These are phyloP conservation scores for Aspergillus japonicus DNA, from an alignment of 2,329 filamentous ascomycete genomes.

Conservation along the genomic window DNA sequence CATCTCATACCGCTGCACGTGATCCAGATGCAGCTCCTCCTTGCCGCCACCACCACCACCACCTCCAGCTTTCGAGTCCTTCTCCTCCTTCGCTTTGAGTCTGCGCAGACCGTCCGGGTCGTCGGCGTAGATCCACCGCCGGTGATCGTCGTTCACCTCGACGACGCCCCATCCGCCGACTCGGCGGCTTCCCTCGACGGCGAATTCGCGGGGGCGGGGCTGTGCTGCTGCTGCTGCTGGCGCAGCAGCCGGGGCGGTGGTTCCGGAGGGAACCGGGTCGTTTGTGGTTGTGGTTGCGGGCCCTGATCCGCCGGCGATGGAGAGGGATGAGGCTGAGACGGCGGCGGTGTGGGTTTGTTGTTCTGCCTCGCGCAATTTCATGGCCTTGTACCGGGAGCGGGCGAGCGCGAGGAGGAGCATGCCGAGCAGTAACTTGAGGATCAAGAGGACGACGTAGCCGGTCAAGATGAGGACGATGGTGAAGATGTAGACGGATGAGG, in stretches of 20 bases:
- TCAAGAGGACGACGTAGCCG: constrained; percentile 78
- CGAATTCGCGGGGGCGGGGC: constrained; percentile 44
- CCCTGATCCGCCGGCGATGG: too few relatives aligned
- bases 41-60: constrained; percentile 51
- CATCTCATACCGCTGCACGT: constrained; percentile 84
- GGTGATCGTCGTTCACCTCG: constrained; percentile 84
- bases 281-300: not conserved
- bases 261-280: not conserved
- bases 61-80: constrained; percentile 55
- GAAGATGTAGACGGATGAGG: constrained; percentile 44
- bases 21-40: constrained; percentile 61
- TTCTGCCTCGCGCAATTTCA: constrained; percentile 66
- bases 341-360: constrained; percentile 8
- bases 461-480: constrained; percentile 85
- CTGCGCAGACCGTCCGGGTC: constrained; percentile 69
- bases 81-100: constrained; percentile 61
- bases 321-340: too few relatives aligned
- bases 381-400: constrained; percentile 72
- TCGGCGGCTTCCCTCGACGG: constrained; percentile 70
- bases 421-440: constrained; percentile 80
- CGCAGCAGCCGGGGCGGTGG: constrained; percentile 1
- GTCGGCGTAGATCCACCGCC: constrained; percentile 82
- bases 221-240: not conserved
- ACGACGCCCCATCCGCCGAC: constrained; percentile 81
- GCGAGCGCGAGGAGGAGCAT: constrained; percentile 82